These are phyloP conservation scores for Acrasis kona DNA, from an alignment of 78 protist genomes.

Conservation along the genomic window DNA sequence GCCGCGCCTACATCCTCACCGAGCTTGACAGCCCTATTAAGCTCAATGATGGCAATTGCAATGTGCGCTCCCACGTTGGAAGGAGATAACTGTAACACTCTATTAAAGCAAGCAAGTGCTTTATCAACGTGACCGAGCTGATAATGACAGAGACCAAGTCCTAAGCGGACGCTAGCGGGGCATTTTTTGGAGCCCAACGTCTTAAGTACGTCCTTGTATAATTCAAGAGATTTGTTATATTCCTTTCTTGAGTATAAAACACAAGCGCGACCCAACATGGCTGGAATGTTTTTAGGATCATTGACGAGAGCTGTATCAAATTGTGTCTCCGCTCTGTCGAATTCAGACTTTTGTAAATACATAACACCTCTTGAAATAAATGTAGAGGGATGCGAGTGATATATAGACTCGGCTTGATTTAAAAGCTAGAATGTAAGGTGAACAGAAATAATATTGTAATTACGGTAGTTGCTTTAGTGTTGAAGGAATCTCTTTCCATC, in stretches of 20 bases:
- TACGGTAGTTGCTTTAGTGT: not conserved
- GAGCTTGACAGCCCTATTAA: too few relatives aligned
- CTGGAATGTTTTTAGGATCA: not conserved
- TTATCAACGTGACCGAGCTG: not conserved
- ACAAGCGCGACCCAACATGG: not conserved
- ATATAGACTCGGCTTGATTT: not conserved
- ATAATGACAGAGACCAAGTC: not conserved
- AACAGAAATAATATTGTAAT: not conserved
- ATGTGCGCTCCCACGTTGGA: not conserved
- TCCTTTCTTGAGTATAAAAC: not conserved
- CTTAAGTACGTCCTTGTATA: not conserved
- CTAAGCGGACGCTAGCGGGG: not conserved
- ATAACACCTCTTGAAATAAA: not conserved
- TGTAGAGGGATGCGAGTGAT: not conserved
- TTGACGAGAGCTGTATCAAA: conserved; percentile 1
- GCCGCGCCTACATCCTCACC: too few relatives aligned
- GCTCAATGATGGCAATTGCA: conserved; percentile 1
- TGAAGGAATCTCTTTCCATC: too few relatives aligned
- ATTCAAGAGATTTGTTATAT: not conserved
- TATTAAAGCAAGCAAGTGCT: not conserved
- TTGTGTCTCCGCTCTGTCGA: not conserved
- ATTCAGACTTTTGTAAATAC: not conserved
- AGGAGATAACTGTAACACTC: not conserved
- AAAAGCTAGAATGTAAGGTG: not conserved
- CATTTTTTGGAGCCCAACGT: not conserved